Base-by-base conservation (phyloP, 495 filamentous ascomycete species). In the Aspergillus bertholletiae region DNA sequence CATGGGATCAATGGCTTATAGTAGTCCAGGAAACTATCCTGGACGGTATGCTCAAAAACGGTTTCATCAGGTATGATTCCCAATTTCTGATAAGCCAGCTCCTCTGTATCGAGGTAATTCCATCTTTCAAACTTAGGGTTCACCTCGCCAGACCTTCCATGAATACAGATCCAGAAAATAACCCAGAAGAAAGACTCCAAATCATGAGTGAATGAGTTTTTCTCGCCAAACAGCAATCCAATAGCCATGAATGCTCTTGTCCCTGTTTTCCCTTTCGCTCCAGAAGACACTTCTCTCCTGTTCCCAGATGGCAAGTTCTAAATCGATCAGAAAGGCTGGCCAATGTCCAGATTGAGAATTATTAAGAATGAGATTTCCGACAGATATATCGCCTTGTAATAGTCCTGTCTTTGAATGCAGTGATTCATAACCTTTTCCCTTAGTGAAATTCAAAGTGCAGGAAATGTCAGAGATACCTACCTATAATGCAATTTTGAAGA, bases 171-270 rank as follows among this genome's bases (percentile, higher is more conserved):
- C 72, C 68, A 77, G 49, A 78, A 78, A 0, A 81, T 50, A 21
- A 83, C 75, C 73, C 70, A 81, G 58, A 81, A 81, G 60, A 82
- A 79, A 20, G 72, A 82, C 62, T 83, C 75, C n/a, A 83, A 68
- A 26, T 72, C 57, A 47, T 70, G 59, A 44, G 61, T 66, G 40
- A 62, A 62, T 24, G 49, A 65, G 50, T 67, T 55, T 47, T 53
- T 46, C 49, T 70, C 59, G n/a, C 59, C 54, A 18, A 61, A 45
- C 12, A 69, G 58, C 3, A 51, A 40, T 9, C 60, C 63, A 46
- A 71, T 69, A n/a, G 57, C 60, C 49, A 72, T 71, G 23, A 74
- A 74, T 0, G 60, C 61, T 53, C 62, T 70, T 5, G 63, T 74
- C 3, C 65, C 65, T 22, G 64, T 70, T 55, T 64, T 70, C n/a